Evolutionary conservation across 1,139 yeast genomes (phyloP).

Genomic region (Arxiozyma bovina): DNA sequence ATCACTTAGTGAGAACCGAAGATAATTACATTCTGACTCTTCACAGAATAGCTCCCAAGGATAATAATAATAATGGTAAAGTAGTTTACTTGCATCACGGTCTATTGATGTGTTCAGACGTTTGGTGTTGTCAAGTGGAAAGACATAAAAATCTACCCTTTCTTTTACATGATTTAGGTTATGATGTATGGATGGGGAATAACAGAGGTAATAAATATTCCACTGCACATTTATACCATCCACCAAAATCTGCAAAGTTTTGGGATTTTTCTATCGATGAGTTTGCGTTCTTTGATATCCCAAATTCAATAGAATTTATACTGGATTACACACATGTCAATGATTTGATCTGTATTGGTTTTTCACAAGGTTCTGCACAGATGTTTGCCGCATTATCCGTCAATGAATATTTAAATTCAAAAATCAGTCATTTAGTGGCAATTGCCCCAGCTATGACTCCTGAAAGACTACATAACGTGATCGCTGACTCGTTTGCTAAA

Average conservation of each 20-base stretch:
- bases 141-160: conserved; percentile 64
- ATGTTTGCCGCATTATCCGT: conserved; percentile 51
- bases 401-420: conserved; percentile 53
- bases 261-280: conserved; percentile 88
- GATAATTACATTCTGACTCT: conserved; percentile 49
- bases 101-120: conserved; percentile 78
- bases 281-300: conserved; percentile 75
- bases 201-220: conserved; percentile 87
- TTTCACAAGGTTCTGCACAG: conserved; percentile 89
- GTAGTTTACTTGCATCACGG: conserved; percentile 86
- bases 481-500: conserved; percentile 68
- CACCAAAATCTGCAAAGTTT: conserved; percentile 40
- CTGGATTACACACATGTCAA: conserved; percentile 37
- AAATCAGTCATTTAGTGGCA: conserved; percentile 66
- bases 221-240: conserved; percentile 38
- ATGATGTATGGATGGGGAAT: conserved; percentile 90
- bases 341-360: conserved; percentile 64
- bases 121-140: conserved; percentile 71
- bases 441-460: conserved; percentile 95
- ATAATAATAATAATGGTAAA: conserved; percentile 32
- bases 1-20: conserved; percentile 44
- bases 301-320: conserved; percentile 61
- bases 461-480: conserved; percentile 64
- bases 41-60: conserved; percentile 42
- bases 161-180: conserved; percentile 66